Evolutionary conservation across 192 early-diverging fungal genomes (phyloP).

Genomic region (Polychytrium aggregatum): DNA sequence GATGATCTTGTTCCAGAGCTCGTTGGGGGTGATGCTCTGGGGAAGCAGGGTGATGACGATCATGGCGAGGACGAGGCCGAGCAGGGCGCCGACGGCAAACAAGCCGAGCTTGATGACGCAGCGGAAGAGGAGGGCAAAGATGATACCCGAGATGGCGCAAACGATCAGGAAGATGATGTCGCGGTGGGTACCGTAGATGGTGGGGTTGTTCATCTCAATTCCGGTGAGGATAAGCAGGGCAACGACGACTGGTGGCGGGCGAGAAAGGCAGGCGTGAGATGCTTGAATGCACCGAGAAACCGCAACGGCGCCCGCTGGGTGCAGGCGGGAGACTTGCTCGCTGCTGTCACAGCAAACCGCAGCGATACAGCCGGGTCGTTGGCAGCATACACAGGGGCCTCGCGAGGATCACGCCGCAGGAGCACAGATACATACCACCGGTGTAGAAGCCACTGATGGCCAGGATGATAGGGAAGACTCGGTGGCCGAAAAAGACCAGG

Average conservation of each 20-base stretch:
- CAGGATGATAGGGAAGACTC: constrained; percentile 53
- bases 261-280: constrained; percentile 1
- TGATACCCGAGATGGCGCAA: constrained; percentile 42
- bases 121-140: constrained; percentile 51
- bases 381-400: too few relatives aligned
- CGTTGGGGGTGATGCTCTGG: constrained; percentile 49
- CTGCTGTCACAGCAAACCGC: too few relatives aligned
- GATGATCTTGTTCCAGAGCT: constrained; percentile 56
- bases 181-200: constrained; percentile 26
- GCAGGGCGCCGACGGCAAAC: constrained; percentile 62
- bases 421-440: constrained; percentile 30
- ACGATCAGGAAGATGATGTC: constrained; percentile 46
- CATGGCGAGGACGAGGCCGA: constrained; percentile 64
- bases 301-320: too few relatives aligned
- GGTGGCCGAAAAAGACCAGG: constrained; percentile 59
- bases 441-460: constrained; percentile 71
- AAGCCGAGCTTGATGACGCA: constrained; percentile 65
- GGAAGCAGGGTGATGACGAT: constrained; percentile 55
- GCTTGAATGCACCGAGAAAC: constrained; percentile 17
- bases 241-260: constrained; percentile 25
- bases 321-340: too few relatives aligned
- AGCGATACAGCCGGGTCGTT: too few relatives aligned
- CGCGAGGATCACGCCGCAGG: constrained; percentile 30
- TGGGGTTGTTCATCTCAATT: constrained; percentile 20
- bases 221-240: constrained; percentile 38